These are phyloP conservation scores for Kwoniella europaea DNA, from an alignment of 768 basidiomycete species.

Conservation along the genomic window DNA sequence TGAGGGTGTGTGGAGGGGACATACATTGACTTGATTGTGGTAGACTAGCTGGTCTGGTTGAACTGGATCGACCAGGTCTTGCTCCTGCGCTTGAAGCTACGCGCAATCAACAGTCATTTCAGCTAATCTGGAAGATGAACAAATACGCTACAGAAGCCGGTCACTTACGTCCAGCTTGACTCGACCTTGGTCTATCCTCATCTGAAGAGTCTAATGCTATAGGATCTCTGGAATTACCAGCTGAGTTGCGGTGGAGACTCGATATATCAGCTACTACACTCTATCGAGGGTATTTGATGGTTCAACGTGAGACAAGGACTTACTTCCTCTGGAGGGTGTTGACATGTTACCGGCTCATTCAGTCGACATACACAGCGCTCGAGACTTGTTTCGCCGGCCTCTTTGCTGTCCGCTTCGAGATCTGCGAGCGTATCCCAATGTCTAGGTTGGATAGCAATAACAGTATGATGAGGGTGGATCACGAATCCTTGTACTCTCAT, in stretches of 20 bases:
- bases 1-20: background rate
- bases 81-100: conserved; percentile 6
- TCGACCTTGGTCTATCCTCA: conserved; percentile 9
- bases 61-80: background rate
- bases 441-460: background rate
- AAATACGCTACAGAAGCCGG: background rate
- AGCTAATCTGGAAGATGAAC: conserved; percentile 1
- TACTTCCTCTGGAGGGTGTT: conserved; percentile 17
- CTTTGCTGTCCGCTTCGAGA: background rate
- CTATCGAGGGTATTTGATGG: background rate
- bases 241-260: background rate
- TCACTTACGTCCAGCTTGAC: conserved; percentile 26
- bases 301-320: background rate
- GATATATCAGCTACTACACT: background rate
- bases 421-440: background rate
- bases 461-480: background rate
- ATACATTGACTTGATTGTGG: background rate
- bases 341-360: conserved; percentile 15
- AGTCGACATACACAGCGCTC: background rate
- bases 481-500: background rate
- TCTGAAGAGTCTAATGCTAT: conserved; percentile 18
- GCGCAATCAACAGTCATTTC: background rate
- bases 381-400: background rate
- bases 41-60: background rate
- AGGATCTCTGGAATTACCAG: conserved; percentile 9